Percentiles rank a stretch among this genome's conserved stretches.
These are phyloP conservation scores for Trapa incisa DNA, from an alignment of 345 rosid genomes.

Conservation along the genomic window DNA sequence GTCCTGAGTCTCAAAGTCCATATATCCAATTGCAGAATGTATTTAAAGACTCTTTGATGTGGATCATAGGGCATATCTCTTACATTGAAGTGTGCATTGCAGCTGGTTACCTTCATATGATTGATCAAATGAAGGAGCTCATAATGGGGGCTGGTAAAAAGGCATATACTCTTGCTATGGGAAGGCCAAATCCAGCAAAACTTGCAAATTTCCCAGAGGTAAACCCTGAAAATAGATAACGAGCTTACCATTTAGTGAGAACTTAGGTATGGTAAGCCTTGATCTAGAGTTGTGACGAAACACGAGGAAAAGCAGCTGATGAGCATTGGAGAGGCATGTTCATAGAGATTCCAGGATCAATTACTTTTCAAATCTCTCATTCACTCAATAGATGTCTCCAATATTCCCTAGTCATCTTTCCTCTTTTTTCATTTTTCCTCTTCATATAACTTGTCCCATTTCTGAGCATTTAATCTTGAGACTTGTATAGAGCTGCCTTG, in stretches of 20 bases:
- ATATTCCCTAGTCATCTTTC: background rate
- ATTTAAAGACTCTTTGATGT: background rate
- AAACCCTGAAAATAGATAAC: conserved; percentile 4
- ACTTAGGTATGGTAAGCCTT: background rate
- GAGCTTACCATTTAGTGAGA: background rate
- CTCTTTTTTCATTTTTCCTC: background rate
- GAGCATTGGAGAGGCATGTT: background rate
- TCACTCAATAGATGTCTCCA: background rate
- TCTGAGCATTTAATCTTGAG: background rate
- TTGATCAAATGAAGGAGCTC: conserved; percentile 74
- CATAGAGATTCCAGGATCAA: background rate
- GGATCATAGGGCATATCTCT: background rate
- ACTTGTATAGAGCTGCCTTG: background rate
- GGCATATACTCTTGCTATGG: conserved; percentile 81
- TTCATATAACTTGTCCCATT: background rate
- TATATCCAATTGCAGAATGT: background rate
- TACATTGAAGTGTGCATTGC: conserved; percentile 15
- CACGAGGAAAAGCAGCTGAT: background rate
- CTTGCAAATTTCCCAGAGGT: conserved; percentile 96
- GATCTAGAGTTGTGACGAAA: background rate
- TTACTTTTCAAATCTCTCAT: background rate
- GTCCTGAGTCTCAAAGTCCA: background rate
- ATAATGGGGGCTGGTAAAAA: conserved; percentile 64
- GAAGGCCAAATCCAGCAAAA: conserved; percentile 87
- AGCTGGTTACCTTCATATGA: conserved; percentile 93